A percentile compares a stretch with the other conserved stretches of the same genome.
Evolutionary conservation across 331 rosid genomes (phyloP).

Genomic region (Arachis monticola): DNA sequence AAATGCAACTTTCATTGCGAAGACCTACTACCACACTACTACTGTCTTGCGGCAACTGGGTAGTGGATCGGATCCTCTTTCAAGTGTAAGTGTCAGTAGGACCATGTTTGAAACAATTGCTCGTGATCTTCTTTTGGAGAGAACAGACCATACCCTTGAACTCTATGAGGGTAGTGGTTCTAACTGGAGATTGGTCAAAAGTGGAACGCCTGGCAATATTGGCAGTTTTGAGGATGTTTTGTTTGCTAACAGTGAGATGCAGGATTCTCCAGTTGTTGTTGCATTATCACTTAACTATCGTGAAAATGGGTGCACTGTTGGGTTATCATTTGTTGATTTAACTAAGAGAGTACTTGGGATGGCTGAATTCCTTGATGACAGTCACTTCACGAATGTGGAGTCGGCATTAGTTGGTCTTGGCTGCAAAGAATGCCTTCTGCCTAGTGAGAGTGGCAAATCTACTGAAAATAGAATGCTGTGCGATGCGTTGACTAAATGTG

Average conservation of each 20-base stretch:
- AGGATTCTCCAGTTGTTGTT: constrained; percentile 86
- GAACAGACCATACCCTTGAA: constrained; percentile 92
- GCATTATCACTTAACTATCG: constrained; percentile 69
- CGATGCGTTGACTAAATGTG: constrained; percentile 79
- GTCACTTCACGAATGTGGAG: constrained; percentile 89
- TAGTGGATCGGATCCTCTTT: constrained; percentile 68
- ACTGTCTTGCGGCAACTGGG: constrained; percentile 86
- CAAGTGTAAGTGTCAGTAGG: constrained; percentile 83
- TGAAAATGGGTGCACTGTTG: constrained; percentile 82
- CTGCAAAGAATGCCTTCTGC: constrained; percentile 92
- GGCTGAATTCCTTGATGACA: constrained; percentile 91
- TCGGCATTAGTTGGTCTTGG: constrained; percentile 95
- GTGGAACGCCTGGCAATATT: constrained; percentile 96
- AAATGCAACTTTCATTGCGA: constrained; percentile 87
- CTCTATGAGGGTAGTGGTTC: constrained; percentile 95
- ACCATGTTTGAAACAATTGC: constrained; percentile 88
- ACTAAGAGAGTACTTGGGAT: constrained; percentile 87
- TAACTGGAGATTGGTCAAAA: constrained; percentile 80
- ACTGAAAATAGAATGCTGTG: constrained; percentile 62
- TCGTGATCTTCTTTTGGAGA: constrained; percentile 87
- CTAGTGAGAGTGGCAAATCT: constrained; percentile 66
- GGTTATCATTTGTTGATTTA: constrained; percentile 81
- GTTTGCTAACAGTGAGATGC: constrained; percentile 98
- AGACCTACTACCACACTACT: constrained; percentile 88
- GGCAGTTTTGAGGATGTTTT: constrained; percentile 88